Evolutionary conservation across 805 yeast genomes (phyloP).

Genomic region (Candida glaebosa): DNA sequence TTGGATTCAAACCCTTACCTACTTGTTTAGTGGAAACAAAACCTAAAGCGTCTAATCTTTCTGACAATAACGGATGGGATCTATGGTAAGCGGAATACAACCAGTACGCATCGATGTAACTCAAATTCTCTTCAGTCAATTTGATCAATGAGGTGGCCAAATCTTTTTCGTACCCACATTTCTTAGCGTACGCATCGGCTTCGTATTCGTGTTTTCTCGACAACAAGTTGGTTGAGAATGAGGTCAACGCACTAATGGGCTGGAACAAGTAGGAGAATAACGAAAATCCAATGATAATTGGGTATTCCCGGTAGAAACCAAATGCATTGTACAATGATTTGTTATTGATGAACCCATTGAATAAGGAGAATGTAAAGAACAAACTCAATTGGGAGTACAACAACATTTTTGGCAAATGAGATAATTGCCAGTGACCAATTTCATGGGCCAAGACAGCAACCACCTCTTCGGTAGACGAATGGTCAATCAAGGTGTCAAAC

Average conservation of each 20-base stretch:
- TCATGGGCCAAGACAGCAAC: conserved; percentile 98
- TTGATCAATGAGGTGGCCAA: conserved; percentile 71
- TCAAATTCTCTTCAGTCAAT: conserved; percentile 75
- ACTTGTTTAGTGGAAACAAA: conserved; percentile 39
- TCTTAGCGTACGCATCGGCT: conserved; percentile 85
- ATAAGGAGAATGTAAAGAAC: conserved; percentile 63
- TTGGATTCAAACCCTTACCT: conserved; percentile 15
- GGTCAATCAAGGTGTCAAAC: conserved; percentile 84
- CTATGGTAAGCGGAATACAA: conserved; percentile 84
- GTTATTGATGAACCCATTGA: conserved; percentile 79
- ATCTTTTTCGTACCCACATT: conserved; percentile 65
- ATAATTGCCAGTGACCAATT: conserved; percentile 95
- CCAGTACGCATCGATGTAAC: conserved; percentile 87
- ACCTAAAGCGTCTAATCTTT: conserved; percentile 77
- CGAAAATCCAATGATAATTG: conserved; percentile 76
- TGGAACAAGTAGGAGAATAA: conserved; percentile 74
- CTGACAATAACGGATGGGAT: conserved; percentile 89
- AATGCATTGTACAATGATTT: conserved; percentile 71
- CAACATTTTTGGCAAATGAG: conserved; percentile 80
- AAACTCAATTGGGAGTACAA: conserved; percentile 61
- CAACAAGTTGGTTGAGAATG: conserved; percentile 63
- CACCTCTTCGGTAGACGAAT: conserved; percentile 72
- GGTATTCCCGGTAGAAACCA: conserved; percentile 65
- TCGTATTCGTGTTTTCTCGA: conserved; percentile 89
- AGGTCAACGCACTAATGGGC: conserved; percentile 70